Percentiles rank a stretch among this genome's conserved stretches.
Conservation (phyloP, 1,284 basidiomycete genomes). For the Anthracocystis walkeri region DNA sequence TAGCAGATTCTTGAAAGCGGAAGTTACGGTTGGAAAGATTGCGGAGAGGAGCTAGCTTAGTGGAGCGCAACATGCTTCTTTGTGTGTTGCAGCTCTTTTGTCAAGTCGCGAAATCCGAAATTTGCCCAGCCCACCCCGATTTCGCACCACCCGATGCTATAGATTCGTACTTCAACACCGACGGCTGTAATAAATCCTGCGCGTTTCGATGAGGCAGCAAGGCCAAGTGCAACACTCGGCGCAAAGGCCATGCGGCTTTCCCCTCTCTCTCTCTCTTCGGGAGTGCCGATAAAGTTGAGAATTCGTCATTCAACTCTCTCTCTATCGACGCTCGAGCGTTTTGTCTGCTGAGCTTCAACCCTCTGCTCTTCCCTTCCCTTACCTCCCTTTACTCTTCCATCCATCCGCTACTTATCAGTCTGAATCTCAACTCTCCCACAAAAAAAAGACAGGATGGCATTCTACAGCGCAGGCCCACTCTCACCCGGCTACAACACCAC, state of each 20-base stretch:
- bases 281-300: constrained; percentile 4
- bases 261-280: not conserved
- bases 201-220: too few relatives aligned
- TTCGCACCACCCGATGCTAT: not conserved
- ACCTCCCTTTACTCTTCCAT: not conserved
- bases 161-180: not conserved
- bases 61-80: too few relatives aligned
- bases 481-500: constrained; percentile 50
- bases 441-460: constrained; percentile 28
- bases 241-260: constrained; percentile 3
- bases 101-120: constrained; percentile 34
- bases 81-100: not conserved
- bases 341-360: constrained; percentile 8
- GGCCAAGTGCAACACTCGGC: not conserved
- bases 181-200: too few relatives aligned
- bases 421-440: not conserved
- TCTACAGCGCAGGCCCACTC: constrained; percentile 50
- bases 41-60: not conserved
- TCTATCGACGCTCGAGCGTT: constrained; percentile 4
- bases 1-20: not conserved
- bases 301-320: not conserved
- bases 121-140: constrained; percentile 1
- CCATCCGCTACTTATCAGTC: not conserved
- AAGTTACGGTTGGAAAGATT: not conserved
- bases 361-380: not conserved